phyloP scores from a whole-genome alignment of 495 filamentous ascomycete genomes.

The Penicillium malachiteum region DNA sequence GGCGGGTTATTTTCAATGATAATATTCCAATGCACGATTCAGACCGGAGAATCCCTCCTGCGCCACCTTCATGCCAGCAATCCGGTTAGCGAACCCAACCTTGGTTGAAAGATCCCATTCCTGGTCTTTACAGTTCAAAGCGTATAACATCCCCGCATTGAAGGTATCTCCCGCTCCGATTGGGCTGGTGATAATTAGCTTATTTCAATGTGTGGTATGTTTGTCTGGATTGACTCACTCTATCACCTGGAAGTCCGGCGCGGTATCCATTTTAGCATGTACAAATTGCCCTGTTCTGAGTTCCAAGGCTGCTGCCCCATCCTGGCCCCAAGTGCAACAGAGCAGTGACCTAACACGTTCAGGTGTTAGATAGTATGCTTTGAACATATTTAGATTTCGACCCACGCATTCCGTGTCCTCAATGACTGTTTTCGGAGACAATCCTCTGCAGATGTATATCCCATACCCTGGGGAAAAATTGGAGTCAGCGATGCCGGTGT shows the following conservation, averaged over 20 bases:
- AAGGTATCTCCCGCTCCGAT: conserved; percentile 76
- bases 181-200: conserved; percentile 40
- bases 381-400: background rate
- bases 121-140: conserved; percentile 48
- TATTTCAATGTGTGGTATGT: background rate
- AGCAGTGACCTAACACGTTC: conserved; percentile 46
- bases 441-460: conserved; percentile 49
- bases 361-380: background rate
- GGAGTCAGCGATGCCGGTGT: too few relatives aligned
- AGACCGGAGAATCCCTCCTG: conserved; percentile 65
- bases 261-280: conserved; percentile 46
- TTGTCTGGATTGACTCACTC: conserved; percentile 53
- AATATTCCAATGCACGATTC: conserved; percentile 24
- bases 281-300: conserved; percentile 33
- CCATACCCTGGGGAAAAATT: conserved; percentile 34
- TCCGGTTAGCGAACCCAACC: conserved; percentile 60
- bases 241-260: conserved; percentile 45
- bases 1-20: background rate
- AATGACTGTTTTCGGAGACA: conserved; percentile 48
- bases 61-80: conserved; percentile 67
- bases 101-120: conserved; percentile 52
- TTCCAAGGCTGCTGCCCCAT: conserved; percentile 55
- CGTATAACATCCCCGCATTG: conserved; percentile 68
- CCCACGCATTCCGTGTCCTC: conserved; percentile 43
- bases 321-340: conserved; percentile 67